phyloP scores from a whole-genome alignment of 1,284 basidiomycete genomes.

The Ustilago nuda region DNA sequence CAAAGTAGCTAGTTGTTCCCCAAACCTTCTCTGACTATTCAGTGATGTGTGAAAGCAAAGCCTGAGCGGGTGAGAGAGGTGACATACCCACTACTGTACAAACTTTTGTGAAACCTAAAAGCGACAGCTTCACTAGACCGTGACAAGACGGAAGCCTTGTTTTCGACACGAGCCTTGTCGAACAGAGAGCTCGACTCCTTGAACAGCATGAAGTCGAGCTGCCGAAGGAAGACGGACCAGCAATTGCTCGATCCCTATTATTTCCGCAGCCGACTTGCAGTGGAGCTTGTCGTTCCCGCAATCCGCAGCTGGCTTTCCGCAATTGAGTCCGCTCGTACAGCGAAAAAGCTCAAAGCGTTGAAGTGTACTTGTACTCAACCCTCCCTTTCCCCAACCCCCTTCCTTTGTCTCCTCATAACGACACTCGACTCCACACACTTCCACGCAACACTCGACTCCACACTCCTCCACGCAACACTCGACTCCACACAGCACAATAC shows the following conservation, averaged over 20 bases:
- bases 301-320: background rate
- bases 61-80: background rate
- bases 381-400: slow-evolving; percentile 2
- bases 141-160: background rate
- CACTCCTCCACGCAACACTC: background rate
- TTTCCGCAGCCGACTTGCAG: slow-evolving; percentile 8
- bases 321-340: background rate
- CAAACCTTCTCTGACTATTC: background rate
- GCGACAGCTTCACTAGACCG: background rate
- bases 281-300: slow-evolving; percentile 12
- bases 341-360: slow-evolving; percentile 13
- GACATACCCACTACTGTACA: background rate
- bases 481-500: background rate
- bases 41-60: background rate
- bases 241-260: background rate
- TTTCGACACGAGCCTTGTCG: too few species aligned
- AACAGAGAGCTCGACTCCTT: background rate
- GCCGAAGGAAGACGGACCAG: background rate
- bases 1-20: background rate
- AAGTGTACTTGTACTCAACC: slow-evolving; percentile 17
- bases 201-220: background rate
- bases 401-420: slow-evolving; percentile 1
- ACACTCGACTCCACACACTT: slow-evolving; percentile 8
- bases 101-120: background rate
- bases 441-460: background rate